phyloP scores from a whole-genome alignment of 192 early-diverging fungal species.

The Oehlia diaphana region DNA sequence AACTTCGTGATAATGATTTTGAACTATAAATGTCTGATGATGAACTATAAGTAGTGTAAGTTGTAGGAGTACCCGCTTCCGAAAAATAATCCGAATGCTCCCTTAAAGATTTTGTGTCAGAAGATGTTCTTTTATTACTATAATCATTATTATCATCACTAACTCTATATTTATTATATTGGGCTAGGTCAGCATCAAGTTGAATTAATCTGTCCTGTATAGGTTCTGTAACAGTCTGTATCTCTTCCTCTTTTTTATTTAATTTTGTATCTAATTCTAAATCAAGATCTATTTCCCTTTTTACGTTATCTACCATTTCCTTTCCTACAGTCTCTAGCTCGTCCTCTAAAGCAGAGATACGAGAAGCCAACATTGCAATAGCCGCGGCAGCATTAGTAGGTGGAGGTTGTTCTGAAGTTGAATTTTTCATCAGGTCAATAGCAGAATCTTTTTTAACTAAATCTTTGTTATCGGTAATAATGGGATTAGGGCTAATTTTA shows the following conservation, averaged over 20 bases:
- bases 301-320: not conserved
- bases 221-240: not conserved
- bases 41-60: not conserved
- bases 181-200: not conserved
- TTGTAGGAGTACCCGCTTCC: not conserved
- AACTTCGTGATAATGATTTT: too few species aligned
- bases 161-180: not conserved
- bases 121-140: not conserved
- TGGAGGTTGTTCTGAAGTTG: not conserved
- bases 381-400: slow-evolving; percentile 4
- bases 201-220: not conserved
- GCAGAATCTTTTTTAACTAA: not conserved
- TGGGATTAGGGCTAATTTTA: not conserved
- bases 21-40: not conserved
- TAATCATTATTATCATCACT: not conserved
- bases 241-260: slow-evolving; percentile 11
- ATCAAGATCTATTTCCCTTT: not conserved
- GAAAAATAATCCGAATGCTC: slow-evolving; percentile 7
- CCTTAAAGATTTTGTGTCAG: not conserved
- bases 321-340: slow-evolving; percentile 19
- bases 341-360: slow-evolving; percentile 21
- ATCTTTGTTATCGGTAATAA: not conserved
- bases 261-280: not conserved
- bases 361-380: slow-evolving; percentile 3
- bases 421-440: not conserved